Evolutionary conservation across 331 rosid genomes (phyloP).

Genomic region (Telfairia occidentalis): DNA sequence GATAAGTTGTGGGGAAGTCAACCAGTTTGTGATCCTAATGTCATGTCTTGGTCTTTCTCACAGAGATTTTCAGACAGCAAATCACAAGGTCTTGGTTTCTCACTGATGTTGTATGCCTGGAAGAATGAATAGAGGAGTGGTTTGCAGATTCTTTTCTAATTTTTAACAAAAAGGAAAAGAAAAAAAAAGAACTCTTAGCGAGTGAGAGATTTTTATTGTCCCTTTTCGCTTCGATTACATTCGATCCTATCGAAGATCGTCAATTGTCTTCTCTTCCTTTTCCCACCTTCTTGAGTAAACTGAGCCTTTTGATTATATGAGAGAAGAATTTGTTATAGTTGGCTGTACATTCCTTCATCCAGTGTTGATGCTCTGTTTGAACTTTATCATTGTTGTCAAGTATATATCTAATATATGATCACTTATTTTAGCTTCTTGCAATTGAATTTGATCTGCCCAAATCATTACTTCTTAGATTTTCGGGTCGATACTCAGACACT

Average conservation of each 20-base stretch:
- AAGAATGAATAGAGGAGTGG: conserved; percentile 51
- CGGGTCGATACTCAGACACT: background rate
- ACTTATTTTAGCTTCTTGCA: background rate
- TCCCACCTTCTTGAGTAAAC: conserved; percentile 14
- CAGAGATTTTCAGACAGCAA: conserved; percentile 73
- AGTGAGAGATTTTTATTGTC: conserved; percentile 21
- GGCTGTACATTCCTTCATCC: conserved; percentile 26
- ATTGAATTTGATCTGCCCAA: background rate
- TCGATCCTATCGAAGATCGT: conserved; percentile 20
- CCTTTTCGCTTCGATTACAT: conserved; percentile 21
- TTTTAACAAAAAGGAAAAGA: conserved; percentile 45
- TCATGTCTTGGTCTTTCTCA: conserved; percentile 67
- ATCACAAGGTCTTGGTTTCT: conserved; percentile 53
- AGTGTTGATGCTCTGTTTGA: conserved; percentile 10
- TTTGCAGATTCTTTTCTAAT: conserved; percentile 23
- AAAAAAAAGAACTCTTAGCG: conserved; percentile 23
- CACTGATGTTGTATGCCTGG: conserved; percentile 78
- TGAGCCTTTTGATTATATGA: conserved; percentile 23
- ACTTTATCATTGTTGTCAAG: background rate
- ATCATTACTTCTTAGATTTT: background rate
- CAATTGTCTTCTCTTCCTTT: conserved; percentile 22
- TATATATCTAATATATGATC: conserved; percentile 4
- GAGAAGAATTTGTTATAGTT: conserved; percentile 20
- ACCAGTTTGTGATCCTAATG: conserved; percentile 41
- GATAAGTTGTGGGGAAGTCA: conserved; percentile 64